These are phyloP conservation scores for Ammopiptanthus mongolicus DNA, from an alignment of 306 rosid species.

Conservation along the genomic window DNA sequence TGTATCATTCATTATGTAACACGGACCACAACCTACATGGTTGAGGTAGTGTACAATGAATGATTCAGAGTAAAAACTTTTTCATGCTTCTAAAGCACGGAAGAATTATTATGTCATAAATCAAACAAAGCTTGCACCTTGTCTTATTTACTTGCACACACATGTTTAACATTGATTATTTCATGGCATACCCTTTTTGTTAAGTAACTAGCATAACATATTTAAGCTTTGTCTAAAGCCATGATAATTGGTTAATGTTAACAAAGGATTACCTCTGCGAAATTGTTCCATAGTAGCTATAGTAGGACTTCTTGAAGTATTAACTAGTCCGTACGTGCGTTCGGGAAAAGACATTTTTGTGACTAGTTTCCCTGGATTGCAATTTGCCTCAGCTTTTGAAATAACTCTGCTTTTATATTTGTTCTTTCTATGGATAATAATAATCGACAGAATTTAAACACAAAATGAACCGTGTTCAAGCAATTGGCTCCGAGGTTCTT, in stretches of 20 bases:
- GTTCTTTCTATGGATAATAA: slow-evolving; percentile 5
- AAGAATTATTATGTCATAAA: neutral
- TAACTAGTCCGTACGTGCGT: slow-evolving; percentile 30
- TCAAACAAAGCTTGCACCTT: neutral
- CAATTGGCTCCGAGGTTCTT: slow-evolving; percentile 33
- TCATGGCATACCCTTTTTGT: neutral
- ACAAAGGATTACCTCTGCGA: slow-evolving; percentile 49
- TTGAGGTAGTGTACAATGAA: too few species aligned
- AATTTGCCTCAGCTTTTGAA: neutral
- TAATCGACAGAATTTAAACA: slow-evolving; percentile 10
- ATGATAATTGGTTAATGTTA: neutral
- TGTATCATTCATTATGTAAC: too few species aligned
- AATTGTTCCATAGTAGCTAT: slow-evolving; percentile 45
- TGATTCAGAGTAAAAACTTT: too few species aligned
- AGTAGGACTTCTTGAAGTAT: slow-evolving; percentile 22
- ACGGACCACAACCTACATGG: too few species aligned
- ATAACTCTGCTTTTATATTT: slow-evolving; percentile 14
- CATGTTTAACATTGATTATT: neutral
- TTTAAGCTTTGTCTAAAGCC: neutral
- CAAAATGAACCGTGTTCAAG: slow-evolving; percentile 17
- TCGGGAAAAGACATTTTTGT: slow-evolving; percentile 54
- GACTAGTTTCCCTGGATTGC: neutral
- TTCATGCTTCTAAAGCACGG: too few species aligned
- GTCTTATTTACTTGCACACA: neutral
- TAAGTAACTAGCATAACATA: neutral